Base-by-base conservation (phyloP, 2,329 filamentous ascomycete species). In the Aspergillus japonicus region DNA sequence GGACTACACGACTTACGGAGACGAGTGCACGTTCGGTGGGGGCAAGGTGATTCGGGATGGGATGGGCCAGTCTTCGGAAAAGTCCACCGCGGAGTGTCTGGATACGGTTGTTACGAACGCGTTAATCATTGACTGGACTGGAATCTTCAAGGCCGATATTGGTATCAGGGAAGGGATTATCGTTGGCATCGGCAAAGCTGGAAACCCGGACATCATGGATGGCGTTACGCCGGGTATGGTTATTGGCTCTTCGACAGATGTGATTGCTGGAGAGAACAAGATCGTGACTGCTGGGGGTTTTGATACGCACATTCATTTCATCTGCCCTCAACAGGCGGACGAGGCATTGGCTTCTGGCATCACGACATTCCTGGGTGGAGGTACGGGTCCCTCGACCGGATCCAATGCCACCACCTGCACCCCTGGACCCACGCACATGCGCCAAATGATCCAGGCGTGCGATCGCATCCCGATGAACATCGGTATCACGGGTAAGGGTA, bases 131-230 rank as follows among this genome's bases (percentile, higher is more conserved):
- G 94, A 98, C 78, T 96, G 89, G 85, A 89, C 85, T 1, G 94
- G 94, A 51, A 96, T 98, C 71, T 96, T 91, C 82, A 98, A 98
- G 79, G 94, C 93, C 5, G 94, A 98, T 74, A 96, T 98, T 72
- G 94, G 94, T 29, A 88, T 98, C 74, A 96, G 96, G 75, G 78
- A 92, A 66, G 93, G 94, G 2, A 73, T 89, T 44, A 97, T 98
- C 69, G 88, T 89, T 29, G 94, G 87, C 0, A 94, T 98, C 67
- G 94, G 94, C 61, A 97, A 98, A 77, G 92, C 94, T 16, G 94
- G 94, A 21, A 98, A 97, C 70, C 94, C 94, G n/a, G 94, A 98
- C 76, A 87, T 96, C 50, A 97, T 97, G 94, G 89, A 95, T 33
- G 91, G 91, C 4, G 91, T 98, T 6, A 82, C 89, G 60, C 81